Conservation (phyloP, 2,329 filamentous ascomycete genomes). For the Penicillium sp. region DNA sequence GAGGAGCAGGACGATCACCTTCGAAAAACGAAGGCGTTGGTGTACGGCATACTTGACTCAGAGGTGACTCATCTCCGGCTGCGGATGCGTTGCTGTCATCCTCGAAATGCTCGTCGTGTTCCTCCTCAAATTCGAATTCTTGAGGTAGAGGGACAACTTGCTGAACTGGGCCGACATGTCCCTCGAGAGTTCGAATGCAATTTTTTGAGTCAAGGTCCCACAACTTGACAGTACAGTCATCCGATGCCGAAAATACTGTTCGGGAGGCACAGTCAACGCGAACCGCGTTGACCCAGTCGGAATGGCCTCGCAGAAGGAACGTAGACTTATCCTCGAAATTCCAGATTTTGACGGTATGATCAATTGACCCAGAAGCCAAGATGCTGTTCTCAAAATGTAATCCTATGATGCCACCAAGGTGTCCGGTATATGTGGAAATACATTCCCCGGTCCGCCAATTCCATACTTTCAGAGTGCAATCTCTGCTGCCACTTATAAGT, state of each 20-base stretch:
- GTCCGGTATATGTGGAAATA: slow-evolving; percentile 73
- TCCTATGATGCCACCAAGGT: slow-evolving; percentile 77
- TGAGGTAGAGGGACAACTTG: slow-evolving; percentile 79
- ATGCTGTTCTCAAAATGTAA: slow-evolving; percentile 83
- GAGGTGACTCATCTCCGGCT: slow-evolving; percentile 27
- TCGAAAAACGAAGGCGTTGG: slow-evolving; percentile 57
- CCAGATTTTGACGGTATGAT: slow-evolving; percentile 87
- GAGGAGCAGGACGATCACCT: slow-evolving; percentile 65
- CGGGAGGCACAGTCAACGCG: slow-evolving; percentile 76
- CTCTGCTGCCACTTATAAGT: slow-evolving; percentile 84
- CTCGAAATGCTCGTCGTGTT: slow-evolving; percentile 54
- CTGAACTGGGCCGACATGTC: slow-evolving; percentile 93
- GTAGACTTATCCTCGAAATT: slow-evolving; percentile 82
- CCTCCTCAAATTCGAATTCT: slow-evolving; percentile 87
- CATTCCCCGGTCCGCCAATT: slow-evolving; percentile 92
- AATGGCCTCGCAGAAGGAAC: slow-evolving; percentile 76
- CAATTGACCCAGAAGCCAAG: slow-evolving; percentile 83
- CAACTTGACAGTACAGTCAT: slow-evolving; percentile 84
- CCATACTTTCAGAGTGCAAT: slow-evolving; percentile 87
- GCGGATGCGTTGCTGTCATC: slow-evolving; percentile 51
- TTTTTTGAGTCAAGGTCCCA: slow-evolving; percentile 86
- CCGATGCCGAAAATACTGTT: slow-evolving; percentile 87
- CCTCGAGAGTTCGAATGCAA: slow-evolving; percentile 74
- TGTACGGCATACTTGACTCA: slow-evolving; percentile 19
- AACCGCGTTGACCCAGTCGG: slow-evolving; percentile 96